These are phyloP conservation scores for Fusarium xylarioides DNA, from an alignment of 2,329 filamentous ascomycete species.

Conservation along the genomic window DNA sequence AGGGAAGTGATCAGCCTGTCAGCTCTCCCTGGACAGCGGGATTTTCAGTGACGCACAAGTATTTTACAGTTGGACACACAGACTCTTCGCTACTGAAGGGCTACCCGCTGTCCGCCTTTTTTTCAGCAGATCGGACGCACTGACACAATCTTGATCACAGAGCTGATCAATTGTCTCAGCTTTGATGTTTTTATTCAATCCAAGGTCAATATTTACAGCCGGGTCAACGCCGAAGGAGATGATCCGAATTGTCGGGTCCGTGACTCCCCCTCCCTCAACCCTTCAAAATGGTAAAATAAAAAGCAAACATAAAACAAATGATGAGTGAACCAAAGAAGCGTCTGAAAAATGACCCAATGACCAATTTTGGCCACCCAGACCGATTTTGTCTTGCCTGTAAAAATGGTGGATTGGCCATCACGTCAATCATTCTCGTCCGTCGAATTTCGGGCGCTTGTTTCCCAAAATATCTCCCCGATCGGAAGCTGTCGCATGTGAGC, in stretches of 20 bases:
- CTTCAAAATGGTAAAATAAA: background rate
- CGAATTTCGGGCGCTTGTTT: slow-evolving; percentile 12
- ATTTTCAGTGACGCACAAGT: background rate
- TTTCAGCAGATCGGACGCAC: background rate
- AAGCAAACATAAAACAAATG: background rate
- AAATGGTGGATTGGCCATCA: slow-evolving; percentile 6
- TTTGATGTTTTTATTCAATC: background rate
- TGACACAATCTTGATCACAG: background rate
- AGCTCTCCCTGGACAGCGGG: background rate
- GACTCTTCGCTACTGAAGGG: background rate
- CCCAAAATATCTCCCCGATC: slow-evolving; percentile 18
- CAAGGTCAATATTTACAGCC: background rate
- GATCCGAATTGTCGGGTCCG: background rate
- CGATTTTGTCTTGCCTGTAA: background rate
- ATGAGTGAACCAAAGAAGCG: background rate
- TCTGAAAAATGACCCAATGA: background rate
- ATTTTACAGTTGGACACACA: background rate
- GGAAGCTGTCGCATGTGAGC: slow-evolving; percentile 7
- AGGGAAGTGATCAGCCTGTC: background rate
- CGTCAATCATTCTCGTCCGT: slow-evolving; percentile 1
- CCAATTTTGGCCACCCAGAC: background rate
- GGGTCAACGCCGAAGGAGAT: background rate
- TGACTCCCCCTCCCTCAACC: background rate
- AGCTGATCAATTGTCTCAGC: background rate
- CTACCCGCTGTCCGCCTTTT: background rate